These are phyloP conservation scores for Fusarium virguliforme DNA, from an alignment of 2,329 filamentous ascomycete species.

Conservation along the genomic window DNA sequence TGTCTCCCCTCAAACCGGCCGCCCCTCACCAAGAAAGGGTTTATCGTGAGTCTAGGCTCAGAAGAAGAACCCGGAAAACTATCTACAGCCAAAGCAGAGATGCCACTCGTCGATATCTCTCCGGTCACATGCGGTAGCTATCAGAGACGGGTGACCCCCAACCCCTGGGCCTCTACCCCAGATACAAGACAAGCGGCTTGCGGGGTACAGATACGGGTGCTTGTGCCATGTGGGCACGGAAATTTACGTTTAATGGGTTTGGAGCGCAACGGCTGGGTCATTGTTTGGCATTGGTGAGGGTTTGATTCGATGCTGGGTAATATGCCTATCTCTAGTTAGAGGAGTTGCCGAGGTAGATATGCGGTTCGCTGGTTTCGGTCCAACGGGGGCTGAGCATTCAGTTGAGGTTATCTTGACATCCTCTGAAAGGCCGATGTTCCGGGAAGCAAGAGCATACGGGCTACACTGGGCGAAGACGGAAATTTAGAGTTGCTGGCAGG, in stretches of 20 bases:
- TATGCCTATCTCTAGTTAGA: background rate
- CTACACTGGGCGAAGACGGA: background rate
- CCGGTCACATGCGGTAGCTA: background rate
- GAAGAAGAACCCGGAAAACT: no score
- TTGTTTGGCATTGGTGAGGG: background rate
- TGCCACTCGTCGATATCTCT: background rate
- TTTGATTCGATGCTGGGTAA: no score
- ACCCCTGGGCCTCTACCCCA: background rate
- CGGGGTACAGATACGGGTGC: background rate
- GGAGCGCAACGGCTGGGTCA: background rate
- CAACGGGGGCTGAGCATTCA: background rate
- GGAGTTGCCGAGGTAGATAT: background rate
- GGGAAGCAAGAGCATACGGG: background rate
- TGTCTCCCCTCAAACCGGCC: no score
- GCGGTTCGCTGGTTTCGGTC: no score
- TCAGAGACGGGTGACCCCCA: no score
- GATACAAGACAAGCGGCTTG: background rate
- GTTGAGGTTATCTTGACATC: background rate
- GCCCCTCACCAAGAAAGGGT: background rate
- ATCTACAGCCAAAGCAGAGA: background rate
- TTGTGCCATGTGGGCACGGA: constrained; percentile 1
- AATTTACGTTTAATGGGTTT: background rate
- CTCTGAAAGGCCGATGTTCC: background rate
- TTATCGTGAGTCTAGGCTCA: background rate
- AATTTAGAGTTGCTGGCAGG: background rate